Evolutionary conservation across 2,329 filamentous ascomycete genomes (phyloP), one percentile per base, ranked within the genome.

Genomic region (Paecilomyces variotii): DNA sequence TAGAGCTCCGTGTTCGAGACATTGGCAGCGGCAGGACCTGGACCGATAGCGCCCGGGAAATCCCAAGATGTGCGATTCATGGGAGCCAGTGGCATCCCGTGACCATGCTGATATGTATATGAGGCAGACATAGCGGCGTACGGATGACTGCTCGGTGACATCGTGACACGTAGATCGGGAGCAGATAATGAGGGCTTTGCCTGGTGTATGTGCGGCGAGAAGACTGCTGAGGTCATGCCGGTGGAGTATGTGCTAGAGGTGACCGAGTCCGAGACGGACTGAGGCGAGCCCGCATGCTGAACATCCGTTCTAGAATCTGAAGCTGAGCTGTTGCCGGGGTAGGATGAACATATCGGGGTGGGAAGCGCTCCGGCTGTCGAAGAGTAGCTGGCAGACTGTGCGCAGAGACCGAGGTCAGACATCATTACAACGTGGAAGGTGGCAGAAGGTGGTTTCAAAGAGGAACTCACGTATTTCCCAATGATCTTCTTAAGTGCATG

Each of bases 401-500:
- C 56, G 14, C 11, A 56, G 35, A 55, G 49, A 49, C 10, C 49
- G 2, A 57, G 39, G 39, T 71, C 61, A 68, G 66, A 59, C 61
- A 60, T 62, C 63, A 74, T 70, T 75, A 72, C 68, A 64, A 58
- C 58, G 56, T 54, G 70, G 65, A 64, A 56, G 52, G 9, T 14
- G 19, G 3, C 14, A 26, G 55, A 39, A 39, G 25, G 35, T 54
- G 26, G n/a, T 57, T 30, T 54, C 34, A 28, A 51, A 60, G 55
- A 58, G 60, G 60, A 62, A 83, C 84, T 76, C 78, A 86, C 84
- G 75, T 97, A 99, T 88, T 99, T 99, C 68, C 90, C 87, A 72
- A 99, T 96, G 69, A 99, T 97, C 80, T 99, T 99, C 82, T 95
- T 96, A 64, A 99, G 82, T 0, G 94, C 93, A 60, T 86, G 84